Base-by-base conservation (phyloP, 2,329 filamentous ascomycete genomes). In the Trichoderma lentiforme region DNA sequence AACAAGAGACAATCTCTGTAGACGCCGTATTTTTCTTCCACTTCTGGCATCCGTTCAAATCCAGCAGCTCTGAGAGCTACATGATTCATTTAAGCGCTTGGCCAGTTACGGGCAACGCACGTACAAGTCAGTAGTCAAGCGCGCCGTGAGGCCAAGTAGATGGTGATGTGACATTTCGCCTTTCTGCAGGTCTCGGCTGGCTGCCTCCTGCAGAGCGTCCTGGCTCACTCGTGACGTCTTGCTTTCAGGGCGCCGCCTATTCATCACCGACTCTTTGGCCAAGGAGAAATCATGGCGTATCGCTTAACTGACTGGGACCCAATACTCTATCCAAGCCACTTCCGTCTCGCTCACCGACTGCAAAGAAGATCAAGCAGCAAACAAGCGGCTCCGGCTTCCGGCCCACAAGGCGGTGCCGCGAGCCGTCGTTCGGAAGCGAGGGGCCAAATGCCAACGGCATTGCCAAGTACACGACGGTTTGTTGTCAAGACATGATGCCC, bases 171-270 rank as follows among this genome's bases (percentile, higher is more conserved):
- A 32, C 65, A 47, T 60, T 60, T 34, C 56, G 36, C 12, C 34
- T 69, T 39, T 58, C 34, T 69, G 65, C 56, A 47, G 60, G 65
- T 69, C 53, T 69, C 65, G 65, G 65, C 34, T 47, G 21, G 56
- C 28, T 61, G 32, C 65, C 26, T 69, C 56, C 36, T 47, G 56
- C 57, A 26, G 39, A 47, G 34, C 26, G 18, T 32, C n/a, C 8
- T 51, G 26, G 15, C 32, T 60, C 36, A 15, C 36, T 61, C 56
- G 56, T 47, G 28, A 69, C 65, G 56, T 47, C 39, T 26, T 69
- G 53, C 56, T 15, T 34, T 24, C n/a, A 34, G 11, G 36, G n/a
- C 30, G 30, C n/a, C 28, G 28, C 32, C 56, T 43, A 51, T 60
- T 18, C 26, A 69, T 69, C 56, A 61, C 65, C 65, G 65, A 60